These are phyloP conservation scores for Fusarium ramigenum DNA, from an alignment of 2,329 filamentous ascomycete species.

Conservation along the genomic window DNA sequence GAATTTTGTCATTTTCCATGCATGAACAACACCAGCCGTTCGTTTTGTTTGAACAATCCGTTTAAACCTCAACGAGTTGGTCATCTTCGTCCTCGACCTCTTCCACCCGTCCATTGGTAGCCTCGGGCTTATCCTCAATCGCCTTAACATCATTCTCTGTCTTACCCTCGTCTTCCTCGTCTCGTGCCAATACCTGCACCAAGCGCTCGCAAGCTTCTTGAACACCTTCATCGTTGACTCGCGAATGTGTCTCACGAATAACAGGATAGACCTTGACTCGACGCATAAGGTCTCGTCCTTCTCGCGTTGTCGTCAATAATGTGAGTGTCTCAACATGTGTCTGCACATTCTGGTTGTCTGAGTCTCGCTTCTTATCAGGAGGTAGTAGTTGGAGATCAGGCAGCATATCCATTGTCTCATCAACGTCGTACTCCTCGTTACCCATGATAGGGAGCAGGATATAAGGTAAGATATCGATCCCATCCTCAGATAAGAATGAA, in stretches of 20 bases:
- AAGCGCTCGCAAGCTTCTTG: slow-evolving; percentile 86
- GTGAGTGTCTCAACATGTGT: slow-evolving; percentile 91
- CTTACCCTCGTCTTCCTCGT: slow-evolving; percentile 65
- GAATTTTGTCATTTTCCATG: background rate
- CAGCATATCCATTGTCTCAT: slow-evolving; percentile 87
- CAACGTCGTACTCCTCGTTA: slow-evolving; percentile 85
- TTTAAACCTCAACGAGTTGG: slow-evolving; percentile 63
- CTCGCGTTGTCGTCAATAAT: slow-evolving; percentile 80
- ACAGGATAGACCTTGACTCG: slow-evolving; percentile 87
- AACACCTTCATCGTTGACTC: slow-evolving; percentile 81
- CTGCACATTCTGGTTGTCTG: slow-evolving; percentile 78
- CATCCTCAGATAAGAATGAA: slow-evolving; percentile 73
- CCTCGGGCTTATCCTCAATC: slow-evolving; percentile 49
- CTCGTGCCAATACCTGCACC: slow-evolving; percentile 87
- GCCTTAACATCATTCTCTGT: slow-evolving; percentile 47
- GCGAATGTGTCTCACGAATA: slow-evolving; percentile 83
- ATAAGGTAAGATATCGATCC: slow-evolving; percentile 87
- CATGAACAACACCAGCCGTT: background rate
- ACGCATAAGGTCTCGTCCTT: slow-evolving; percentile 79
- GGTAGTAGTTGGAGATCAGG: slow-evolving; percentile 90
- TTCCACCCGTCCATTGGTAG: slow-evolving; percentile 52
- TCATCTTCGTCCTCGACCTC: slow-evolving; percentile 63
- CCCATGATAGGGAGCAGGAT: slow-evolving; percentile 88
- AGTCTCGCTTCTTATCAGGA: slow-evolving; percentile 87
- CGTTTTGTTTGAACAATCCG: too few relatives aligned